These are phyloP conservation scores for Madurella mycetomatis DNA, from an alignment of 2,329 filamentous ascomycete genomes.

Conservation along the genomic window DNA sequence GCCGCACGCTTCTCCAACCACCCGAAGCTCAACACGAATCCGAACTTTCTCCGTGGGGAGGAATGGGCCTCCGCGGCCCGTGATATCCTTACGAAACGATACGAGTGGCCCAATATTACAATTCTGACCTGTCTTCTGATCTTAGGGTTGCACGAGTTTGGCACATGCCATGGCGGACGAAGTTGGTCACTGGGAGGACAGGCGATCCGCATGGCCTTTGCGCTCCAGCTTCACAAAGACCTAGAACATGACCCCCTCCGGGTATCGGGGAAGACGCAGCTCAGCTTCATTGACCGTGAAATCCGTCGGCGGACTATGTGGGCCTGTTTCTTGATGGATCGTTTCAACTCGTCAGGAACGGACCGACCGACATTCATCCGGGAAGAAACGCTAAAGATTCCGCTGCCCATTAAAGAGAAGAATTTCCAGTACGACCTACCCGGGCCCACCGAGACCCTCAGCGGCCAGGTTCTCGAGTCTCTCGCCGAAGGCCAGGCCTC, in stretches of 20 bases:
- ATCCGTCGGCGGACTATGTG: conserved; percentile 94
- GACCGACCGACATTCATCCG: conserved; percentile 88
- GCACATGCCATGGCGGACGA: conserved; percentile 90
- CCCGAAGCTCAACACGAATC: conserved; percentile 69
- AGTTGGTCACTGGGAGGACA: conserved; percentile 96
- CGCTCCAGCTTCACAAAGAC: conserved; percentile 87
- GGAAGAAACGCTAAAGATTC: conserved; percentile 83
- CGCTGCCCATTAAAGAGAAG: conserved; percentile 84
- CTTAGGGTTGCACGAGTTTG: conserved; percentile 89
- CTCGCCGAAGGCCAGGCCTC: conserved; percentile 57
- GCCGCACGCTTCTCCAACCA: conserved; percentile 94
- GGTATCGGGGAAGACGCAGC: conserved; percentile 57
- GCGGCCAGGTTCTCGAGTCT: conserved; percentile 63
- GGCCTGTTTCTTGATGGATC: conserved; percentile 96
- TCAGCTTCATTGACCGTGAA: conserved; percentile 89
- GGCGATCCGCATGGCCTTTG: conserved; percentile 95
- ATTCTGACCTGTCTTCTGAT: conserved; percentile 88
- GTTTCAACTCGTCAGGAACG: conserved; percentile 93
- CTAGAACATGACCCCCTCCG: conserved; percentile 73
- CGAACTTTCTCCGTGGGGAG: conserved; percentile 83
- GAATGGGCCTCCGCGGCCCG: conserved; percentile 86
- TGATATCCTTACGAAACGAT: conserved; percentile 79
- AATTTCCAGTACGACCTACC: conserved; percentile 89
- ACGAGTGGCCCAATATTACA: conserved; percentile 94
- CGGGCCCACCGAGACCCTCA: conserved; percentile 77